Evolutionary conservation across 257 asterid genomes (phyloP).

Genomic region (Solanum phureja): DNA sequence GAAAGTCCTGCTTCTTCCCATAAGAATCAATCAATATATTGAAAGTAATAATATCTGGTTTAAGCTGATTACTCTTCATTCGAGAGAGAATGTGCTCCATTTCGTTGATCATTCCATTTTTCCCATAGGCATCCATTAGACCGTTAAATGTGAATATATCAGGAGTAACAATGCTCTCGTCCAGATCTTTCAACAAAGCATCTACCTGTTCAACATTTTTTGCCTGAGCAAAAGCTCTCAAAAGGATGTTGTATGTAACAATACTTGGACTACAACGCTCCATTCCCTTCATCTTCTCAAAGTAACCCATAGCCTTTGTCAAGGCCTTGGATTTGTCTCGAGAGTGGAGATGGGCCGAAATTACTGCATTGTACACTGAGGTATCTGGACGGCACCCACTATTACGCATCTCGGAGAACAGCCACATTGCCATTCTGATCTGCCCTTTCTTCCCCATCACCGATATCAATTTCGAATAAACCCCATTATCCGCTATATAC

Average conservation of each 20-base stretch:
- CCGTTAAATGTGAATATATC: slow-evolving; percentile 89
- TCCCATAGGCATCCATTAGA: slow-evolving; percentile 97
- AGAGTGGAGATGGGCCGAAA: slow-evolving; percentile 87
- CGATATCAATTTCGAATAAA: slow-evolving; percentile 84
- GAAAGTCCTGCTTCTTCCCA: slow-evolving; percentile 86
- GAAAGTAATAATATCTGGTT: slow-evolving; percentile 75
- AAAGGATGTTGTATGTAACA: slow-evolving; percentile 84
- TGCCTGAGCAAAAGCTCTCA: slow-evolving; percentile 85
- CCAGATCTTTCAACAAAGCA: slow-evolving; percentile 61
- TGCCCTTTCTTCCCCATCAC: slow-evolving; percentile 97
- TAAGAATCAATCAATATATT: slow-evolving; percentile 79
- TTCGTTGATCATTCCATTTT: slow-evolving; percentile 71
- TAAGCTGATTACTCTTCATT: slow-evolving; percentile 70
- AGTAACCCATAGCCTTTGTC: slow-evolving; percentile 65
- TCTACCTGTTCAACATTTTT: slow-evolving; percentile 59
- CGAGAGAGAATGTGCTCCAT: slow-evolving; percentile 71
- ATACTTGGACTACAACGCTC: slow-evolving; percentile 71
- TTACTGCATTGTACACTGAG: slow-evolving; percentile 83
- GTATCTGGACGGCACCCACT: slow-evolving; percentile 94
- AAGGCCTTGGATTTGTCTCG: slow-evolving; percentile 76
- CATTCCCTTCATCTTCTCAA: slow-evolving; percentile 81
- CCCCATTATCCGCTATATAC: slow-evolving; percentile 93
- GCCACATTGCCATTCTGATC: slow-evolving; percentile 97
- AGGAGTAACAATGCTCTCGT: slow-evolving; percentile 52
- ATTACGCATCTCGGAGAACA: slow-evolving; percentile 94